Evolutionary conservation across 352 stramenopile genomes (phyloP), one percentile per base, ranked within the genome.

Genomic region (Thalassiosira hispida): DNA sequence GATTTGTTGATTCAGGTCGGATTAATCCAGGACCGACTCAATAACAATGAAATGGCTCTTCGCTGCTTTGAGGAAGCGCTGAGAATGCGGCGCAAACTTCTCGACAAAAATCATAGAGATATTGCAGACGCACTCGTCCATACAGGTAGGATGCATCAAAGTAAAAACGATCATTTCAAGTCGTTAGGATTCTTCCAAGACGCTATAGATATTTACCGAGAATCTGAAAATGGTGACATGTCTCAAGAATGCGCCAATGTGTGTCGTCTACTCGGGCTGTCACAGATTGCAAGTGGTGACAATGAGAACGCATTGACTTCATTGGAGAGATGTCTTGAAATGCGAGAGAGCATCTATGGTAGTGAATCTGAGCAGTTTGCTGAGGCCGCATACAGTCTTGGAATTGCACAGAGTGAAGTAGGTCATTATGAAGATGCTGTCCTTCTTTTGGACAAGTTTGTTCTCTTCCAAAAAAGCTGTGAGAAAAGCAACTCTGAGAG

Each of bases 1-100:
- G 72, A 81, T 27, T 69, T 90, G 31, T 59, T 90, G 53, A 82
- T 77, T 57, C 44, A 86, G 59, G 83, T 86, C 38, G 83, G 79
- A 44, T 53, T 67, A 1, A 69, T 90, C 49, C 83, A 90, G 59
- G 33, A 79, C 14, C 38, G 55, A n/a, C 56, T 81, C 11, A 31
- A 60, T 6, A 83, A 87, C 27, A 23, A 57, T 65, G 75, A 84
- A 9, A 56, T 90, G 61, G 75, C 83, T 8, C 29, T 76, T 29
- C 63, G 65, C 1, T 90, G 83, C 51, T 87, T 86, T 44, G 65
- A 35, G 4, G 81, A 88, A 77, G 72, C 77, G 12, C 33, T 86
- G 18, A 44, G 73, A 22, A 79, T 88, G 16, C 53, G 82, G 14
- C 59, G 60, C 22, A 61, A 75, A 40, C 55, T 82, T 33, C 52